A percentile compares a stretch with the other conserved stretches of the same genome.
These are phyloP conservation scores for Passalora sequoiae DNA, from an alignment of 2,329 filamentous ascomycete genomes.

Conservation along the genomic window DNA sequence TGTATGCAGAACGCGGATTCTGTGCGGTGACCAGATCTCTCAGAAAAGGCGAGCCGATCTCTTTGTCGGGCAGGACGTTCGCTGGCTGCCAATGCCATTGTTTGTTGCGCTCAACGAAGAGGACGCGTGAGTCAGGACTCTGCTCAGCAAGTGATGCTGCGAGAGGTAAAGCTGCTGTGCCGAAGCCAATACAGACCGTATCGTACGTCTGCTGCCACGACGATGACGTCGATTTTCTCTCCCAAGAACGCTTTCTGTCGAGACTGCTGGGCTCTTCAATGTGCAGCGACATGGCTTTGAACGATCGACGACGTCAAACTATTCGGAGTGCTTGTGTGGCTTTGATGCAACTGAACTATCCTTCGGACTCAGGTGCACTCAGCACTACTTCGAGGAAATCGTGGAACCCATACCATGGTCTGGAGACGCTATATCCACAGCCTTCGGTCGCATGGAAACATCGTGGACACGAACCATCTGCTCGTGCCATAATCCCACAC, in stretches of 20 bases:
- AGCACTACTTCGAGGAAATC: too few species aligned
- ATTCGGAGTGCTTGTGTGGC: background rate
- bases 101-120: conserved; percentile 22
- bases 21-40: conserved; percentile 28
- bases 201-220: conserved; percentile 21
- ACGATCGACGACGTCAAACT: background rate
- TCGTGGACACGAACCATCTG: background rate
- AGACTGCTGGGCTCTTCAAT: conserved; percentile 4
- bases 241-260: conserved; percentile 2
- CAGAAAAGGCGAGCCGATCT: conserved; percentile 23
- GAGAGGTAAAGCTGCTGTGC: conserved; percentile 22
- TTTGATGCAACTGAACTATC: background rate
- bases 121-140: conserved; percentile 13
- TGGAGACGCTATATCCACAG: background rate
- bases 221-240: too few species aligned
- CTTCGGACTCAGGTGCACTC: too few species aligned
- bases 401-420: background rate
- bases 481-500: background rate
- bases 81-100: conserved; percentile 20
- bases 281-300: conserved; percentile 3
- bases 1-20: conserved; percentile 29
- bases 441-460: background rate
- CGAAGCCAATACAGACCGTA: conserved; percentile 26
- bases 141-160: conserved; percentile 23
- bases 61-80: conserved; percentile 20